A percentile compares a stretch with the other conserved stretches of the same genome.
Conservation (phyloP, 768 basidiomycete species). For the Russula brevipes region DNA sequence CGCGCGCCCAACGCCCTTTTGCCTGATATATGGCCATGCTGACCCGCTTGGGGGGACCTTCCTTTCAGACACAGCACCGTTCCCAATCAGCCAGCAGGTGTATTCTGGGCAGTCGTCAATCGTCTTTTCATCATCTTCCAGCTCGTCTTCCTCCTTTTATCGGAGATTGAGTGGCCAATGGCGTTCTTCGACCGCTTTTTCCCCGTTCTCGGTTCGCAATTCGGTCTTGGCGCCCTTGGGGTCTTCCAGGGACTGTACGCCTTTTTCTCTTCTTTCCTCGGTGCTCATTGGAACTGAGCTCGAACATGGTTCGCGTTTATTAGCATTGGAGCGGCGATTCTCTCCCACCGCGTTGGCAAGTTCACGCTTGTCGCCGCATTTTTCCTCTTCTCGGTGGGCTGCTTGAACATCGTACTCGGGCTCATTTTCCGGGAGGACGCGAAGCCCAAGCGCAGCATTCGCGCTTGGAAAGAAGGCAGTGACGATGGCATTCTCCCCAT, state of each 20-base stretch:
- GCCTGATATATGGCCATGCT: background rate
- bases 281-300: constrained; percentile 15
- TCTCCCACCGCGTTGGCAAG: constrained; percentile 70
- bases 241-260: constrained; percentile 81
- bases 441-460: constrained; percentile 62
- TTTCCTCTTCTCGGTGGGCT: constrained; percentile 78
- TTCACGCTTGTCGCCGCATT: constrained; percentile 84
- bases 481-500: constrained; percentile 52
- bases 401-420: constrained; percentile 75
- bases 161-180: constrained; percentile 78
- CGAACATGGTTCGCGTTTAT: background rate
- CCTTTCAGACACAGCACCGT: constrained; percentile 65
- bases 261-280: background rate
- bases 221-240: constrained; percentile 84
- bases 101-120: constrained; percentile 89
- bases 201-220: constrained; percentile 77
- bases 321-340: constrained; percentile 65
- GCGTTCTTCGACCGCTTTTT: constrained; percentile 79
- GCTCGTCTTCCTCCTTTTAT: constrained; percentile 70
- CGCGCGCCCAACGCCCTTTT: background rate
- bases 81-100: constrained; percentile 85
- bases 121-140: constrained; percentile 84
- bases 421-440: constrained; percentile 70
- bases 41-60: background rate
- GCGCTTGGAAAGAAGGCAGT: constrained; percentile 56